Evolutionary conservation across 257 asterid genomes (phyloP).

Genomic region (Penstemon barbatus): DNA sequence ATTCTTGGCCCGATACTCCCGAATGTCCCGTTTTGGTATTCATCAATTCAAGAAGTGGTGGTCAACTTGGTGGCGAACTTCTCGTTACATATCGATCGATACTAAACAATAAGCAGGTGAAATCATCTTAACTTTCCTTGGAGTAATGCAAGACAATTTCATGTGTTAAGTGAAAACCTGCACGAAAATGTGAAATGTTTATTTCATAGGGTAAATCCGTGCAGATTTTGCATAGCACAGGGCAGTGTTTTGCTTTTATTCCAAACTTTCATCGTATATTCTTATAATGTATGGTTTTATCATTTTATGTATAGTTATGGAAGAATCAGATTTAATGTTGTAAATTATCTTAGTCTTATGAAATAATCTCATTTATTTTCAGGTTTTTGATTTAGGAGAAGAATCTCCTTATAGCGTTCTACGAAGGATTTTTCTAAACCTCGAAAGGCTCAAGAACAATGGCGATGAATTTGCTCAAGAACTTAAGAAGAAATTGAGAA

Average conservation of each 20-base stretch:
- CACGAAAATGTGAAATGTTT: neutral
- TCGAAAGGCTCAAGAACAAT: conserved; percentile 58
- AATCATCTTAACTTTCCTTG: conserved; percentile 2
- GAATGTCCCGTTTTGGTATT: conserved; percentile 84
- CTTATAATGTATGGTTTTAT: too few species aligned
- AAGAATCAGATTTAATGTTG: neutral
- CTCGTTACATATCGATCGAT: conserved; percentile 64
- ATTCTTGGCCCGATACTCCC: conserved; percentile 39
- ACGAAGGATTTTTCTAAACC: conserved; percentile 47
- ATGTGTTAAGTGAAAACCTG: neutral
- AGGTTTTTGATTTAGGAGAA: conserved; percentile 61
- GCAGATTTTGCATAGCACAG: neutral
- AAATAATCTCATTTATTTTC: conserved; percentile 27
- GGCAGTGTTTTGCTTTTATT: too few species aligned
- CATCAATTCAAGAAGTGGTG: conserved; percentile 89
- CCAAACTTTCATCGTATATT: too few species aligned
- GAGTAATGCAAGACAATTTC: neutral
- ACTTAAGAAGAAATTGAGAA: conserved; percentile 45
- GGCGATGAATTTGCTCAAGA: conserved; percentile 52
- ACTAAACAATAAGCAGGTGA: conserved; percentile 74
- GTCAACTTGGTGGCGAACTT: conserved; percentile 94
- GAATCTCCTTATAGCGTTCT: conserved; percentile 53
- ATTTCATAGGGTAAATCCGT: neutral
- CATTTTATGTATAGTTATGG: too few species aligned
- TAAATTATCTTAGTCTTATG: neutral